Percentiles rank a stretch among this genome's conserved stretches.
These are phyloP conservation scores for Glycine tomentella DNA, from an alignment of 306 rosid species.

Conservation along the genomic window DNA sequence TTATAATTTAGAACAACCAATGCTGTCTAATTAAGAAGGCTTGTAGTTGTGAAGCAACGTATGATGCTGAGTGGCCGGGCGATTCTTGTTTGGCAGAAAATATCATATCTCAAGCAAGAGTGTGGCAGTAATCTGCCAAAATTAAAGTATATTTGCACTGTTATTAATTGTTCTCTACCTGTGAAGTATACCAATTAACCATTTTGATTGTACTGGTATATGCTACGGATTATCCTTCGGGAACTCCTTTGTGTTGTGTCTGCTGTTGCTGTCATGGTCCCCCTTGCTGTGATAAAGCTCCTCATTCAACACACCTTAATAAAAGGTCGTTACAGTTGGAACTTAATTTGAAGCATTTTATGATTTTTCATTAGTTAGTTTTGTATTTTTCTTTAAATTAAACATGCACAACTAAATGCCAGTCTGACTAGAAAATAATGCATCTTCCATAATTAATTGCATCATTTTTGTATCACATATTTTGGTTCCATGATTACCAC, in stretches of 20 bases:
- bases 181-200: not conserved
- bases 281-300: slow-evolving; percentile 6
- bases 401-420: too few relatives aligned
- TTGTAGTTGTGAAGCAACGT: not conserved
- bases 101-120: not conserved
- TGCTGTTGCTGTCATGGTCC: not conserved
- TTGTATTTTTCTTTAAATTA: too few relatives aligned
- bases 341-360: too few relatives aligned
- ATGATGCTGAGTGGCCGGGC: slow-evolving; percentile 23
- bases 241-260: slow-evolving; percentile 38
- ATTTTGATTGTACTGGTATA: slow-evolving; percentile 39
- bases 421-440: too few relatives aligned
- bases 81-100: slow-evolving; percentile 37
- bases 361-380: too few relatives aligned
- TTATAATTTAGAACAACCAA: not conserved
- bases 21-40: slow-evolving; percentile 1
- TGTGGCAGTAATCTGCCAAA: not conserved
- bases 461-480: too few relatives aligned
- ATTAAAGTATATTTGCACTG: slow-evolving; percentile 31
- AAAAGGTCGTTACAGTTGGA: not conserved
- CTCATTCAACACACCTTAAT: not conserved
- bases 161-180: slow-evolving; percentile 32
- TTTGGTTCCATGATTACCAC: too few relatives aligned
- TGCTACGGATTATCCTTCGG: too few relatives aligned
- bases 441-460: too few relatives aligned